Evolutionary conservation across 208 protist species (phyloP).

Genomic region (Histomonas meleagridis): DNA sequence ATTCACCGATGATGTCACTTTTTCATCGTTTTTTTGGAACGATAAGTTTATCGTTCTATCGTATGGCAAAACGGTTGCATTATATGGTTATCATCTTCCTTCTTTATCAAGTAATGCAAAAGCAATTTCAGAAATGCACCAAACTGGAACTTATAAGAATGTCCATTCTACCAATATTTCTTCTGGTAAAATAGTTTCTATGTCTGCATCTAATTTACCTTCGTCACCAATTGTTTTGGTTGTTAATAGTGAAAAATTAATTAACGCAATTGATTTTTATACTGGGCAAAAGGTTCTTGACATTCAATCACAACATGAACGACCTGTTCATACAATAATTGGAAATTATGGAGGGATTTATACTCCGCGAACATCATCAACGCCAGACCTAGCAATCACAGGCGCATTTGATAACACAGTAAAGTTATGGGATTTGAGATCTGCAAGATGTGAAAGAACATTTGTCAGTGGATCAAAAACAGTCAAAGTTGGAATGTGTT

Average conservation of each 20-base stretch:
- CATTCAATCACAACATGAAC: neutral
- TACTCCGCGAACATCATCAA: neutral
- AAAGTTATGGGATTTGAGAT: neutral
- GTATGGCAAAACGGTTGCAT: neutral
- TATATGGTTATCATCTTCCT: slow-evolving; percentile 24
- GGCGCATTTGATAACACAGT: neutral
- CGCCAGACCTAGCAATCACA: neutral
- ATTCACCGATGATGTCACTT: neutral
- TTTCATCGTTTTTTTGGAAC: neutral
- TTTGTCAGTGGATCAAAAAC: neutral
- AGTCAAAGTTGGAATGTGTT: neutral
- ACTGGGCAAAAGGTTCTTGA: neutral
- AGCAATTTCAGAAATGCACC: neutral
- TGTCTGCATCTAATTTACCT: neutral
- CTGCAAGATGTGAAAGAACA: slow-evolving; percentile 27
- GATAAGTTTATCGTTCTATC: neutral
- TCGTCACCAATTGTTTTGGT: neutral
- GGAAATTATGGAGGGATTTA: neutral
- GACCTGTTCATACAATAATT: neutral
- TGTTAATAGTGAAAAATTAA: neutral
- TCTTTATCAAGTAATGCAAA: neutral
- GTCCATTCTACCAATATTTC: neutral
- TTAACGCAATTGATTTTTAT: slow-evolving; percentile 22
- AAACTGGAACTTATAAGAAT: neutral
- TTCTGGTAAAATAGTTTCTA: neutral